These are phyloP conservation scores for Gnetum montanum DNA, from an alignment of 75 land plant species.

Conservation along the genomic window DNA sequence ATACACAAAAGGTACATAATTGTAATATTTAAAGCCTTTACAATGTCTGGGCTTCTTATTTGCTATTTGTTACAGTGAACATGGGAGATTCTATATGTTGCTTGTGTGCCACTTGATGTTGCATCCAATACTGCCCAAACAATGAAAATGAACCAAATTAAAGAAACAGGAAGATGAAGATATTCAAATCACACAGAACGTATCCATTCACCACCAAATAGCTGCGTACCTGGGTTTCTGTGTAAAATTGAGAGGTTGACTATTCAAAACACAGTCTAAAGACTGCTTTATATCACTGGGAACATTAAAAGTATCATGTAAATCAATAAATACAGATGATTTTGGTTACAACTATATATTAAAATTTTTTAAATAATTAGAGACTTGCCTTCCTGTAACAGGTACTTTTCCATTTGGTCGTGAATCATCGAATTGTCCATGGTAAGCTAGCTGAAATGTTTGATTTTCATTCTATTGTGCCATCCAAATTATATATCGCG, in stretches of 20 bases:
- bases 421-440: constrained; percentile 43
- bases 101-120: constrained; percentile 37
- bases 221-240: constrained; percentile 30
- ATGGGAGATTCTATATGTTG: too few species aligned
- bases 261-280: constrained; percentile 30
- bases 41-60: too few species aligned
- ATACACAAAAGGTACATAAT: too few species aligned
- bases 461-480: constrained; percentile 19
- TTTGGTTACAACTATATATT: background rate
- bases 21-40: too few species aligned
- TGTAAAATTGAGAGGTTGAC: constrained; percentile 16
- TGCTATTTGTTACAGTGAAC: too few species aligned
- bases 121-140: constrained; percentile 33
- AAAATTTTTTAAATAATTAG: background rate
- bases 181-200: background rate
- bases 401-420: constrained; percentile 29
- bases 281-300: constrained; percentile 34
- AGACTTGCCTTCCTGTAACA: constrained; percentile 33
- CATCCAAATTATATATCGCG: background rate
- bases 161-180: too few species aligned
- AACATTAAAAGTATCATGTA: background rate
- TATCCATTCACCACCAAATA: background rate
- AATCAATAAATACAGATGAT: background rate
- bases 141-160: too few species aligned
- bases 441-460: constrained; percentile 37